Conservation (phyloP, 345 rosid species). For the Rhizophora apiculata region DNA sequence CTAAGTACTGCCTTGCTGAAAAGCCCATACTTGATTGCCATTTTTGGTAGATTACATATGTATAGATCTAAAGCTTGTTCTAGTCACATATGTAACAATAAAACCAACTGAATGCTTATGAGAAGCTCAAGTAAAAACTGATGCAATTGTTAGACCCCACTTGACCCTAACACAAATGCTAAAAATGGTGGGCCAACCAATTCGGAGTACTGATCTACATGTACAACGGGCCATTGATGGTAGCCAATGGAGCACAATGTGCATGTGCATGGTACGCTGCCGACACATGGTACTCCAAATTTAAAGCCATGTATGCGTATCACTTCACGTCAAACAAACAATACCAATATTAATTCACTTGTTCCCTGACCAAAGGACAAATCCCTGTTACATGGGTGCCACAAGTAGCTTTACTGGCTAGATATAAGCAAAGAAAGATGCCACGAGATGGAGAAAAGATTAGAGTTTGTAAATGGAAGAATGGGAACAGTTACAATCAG, state of each 20-base stretch:
- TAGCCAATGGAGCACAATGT: slow-evolving; percentile 8
- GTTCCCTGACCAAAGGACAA: slow-evolving; percentile 26
- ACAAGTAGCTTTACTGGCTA: not conserved
- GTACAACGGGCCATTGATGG: not conserved
- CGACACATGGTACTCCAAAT: slow-evolving; percentile 23
- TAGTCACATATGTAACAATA: too few species aligned
- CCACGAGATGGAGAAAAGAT: not conserved
- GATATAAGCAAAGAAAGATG: slow-evolving; percentile 1
- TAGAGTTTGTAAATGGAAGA: slow-evolving; percentile 1
- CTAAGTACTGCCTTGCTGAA: not conserved
- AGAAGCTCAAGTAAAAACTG: too few species aligned
- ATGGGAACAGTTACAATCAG: slow-evolving; percentile 5
- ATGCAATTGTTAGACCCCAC: too few species aligned
- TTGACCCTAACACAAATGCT: not conserved
- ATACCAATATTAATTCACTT: slow-evolving; percentile 7
- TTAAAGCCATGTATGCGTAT: not conserved
- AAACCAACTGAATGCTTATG: too few species aligned
- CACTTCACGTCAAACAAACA: slow-evolving; percentile 5
- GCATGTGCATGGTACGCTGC: slow-evolving; percentile 17
- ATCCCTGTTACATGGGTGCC: not conserved
- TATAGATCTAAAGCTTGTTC: too few species aligned
- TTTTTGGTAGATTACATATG: too few species aligned
- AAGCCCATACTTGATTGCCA: too few species aligned
- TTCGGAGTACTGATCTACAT: not conserved
- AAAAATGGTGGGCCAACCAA: slow-evolving; percentile 2